These are phyloP conservation scores for Hypericum androsaemum DNA, from an alignment of 345 rosid species.

Conservation along the genomic window DNA sequence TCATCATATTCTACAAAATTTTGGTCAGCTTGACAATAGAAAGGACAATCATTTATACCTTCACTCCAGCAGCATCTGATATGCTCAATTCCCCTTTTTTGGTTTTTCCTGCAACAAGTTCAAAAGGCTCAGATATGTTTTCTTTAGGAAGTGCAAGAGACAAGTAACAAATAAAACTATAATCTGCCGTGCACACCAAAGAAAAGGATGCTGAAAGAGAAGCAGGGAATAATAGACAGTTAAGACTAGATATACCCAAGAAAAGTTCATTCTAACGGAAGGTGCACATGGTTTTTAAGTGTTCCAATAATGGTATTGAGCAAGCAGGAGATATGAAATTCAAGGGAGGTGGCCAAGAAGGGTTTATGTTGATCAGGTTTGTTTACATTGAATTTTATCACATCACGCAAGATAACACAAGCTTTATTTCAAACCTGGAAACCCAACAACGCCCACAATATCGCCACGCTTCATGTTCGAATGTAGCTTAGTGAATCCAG, in stretches of 20 bases:
- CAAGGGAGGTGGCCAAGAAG: too few relatives aligned
- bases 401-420: not conserved
- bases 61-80: conserved; percentile 32
- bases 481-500: conserved; percentile 62
- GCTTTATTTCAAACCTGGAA: conserved; percentile 57
- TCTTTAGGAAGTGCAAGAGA: not conserved
- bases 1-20: not conserved
- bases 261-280: too few relatives aligned
- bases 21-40: not conserved
- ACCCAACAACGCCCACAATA: conserved; percentile 82
- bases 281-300: too few relatives aligned
- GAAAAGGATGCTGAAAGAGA: too few relatives aligned
- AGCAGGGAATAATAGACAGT: too few relatives aligned
- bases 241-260: too few relatives aligned
- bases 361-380: too few relatives aligned
- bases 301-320: too few relatives aligned
- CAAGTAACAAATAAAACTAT: not conserved
- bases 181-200: not conserved
- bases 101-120: conserved; percentile 52
- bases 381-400: not conserved
- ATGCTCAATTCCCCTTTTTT: conserved; percentile 92
- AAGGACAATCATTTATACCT: conserved; percentile 28
- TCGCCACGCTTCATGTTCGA: conserved; percentile 79
- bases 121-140: not conserved
- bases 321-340: too few relatives aligned